These are phyloP conservation scores for Jamesozyma gamospora DNA, from an alignment of 805 yeast species.

Conservation along the genomic window DNA sequence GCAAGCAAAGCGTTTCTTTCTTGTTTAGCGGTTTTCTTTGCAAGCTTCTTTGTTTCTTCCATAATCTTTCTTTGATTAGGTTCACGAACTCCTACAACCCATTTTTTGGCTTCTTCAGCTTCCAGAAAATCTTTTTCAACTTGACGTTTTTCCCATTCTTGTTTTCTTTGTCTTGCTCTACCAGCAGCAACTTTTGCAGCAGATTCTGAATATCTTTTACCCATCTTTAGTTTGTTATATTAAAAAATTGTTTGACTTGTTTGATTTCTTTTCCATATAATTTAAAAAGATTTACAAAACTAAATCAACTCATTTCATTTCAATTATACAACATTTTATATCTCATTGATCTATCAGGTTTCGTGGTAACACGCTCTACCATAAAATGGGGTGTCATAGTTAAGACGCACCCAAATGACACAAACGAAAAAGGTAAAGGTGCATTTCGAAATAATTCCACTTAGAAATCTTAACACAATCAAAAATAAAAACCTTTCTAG, in stretches of 20 bases:
- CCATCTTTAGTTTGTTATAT: constrained; percentile 10
- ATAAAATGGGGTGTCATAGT: too few species aligned
- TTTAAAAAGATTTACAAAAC: too few species aligned
- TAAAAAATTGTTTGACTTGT: background rate
- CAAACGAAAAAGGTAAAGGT: too few species aligned
- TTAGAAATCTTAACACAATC: too few species aligned
- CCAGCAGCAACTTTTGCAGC: constrained; percentile 24
- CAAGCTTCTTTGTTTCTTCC: constrained; percentile 14
- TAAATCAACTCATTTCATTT: too few species aligned
- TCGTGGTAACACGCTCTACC: too few species aligned
- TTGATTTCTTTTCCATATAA: too few species aligned
- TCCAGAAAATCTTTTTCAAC: constrained; percentile 13
- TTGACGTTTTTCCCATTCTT: constrained; percentile 15
- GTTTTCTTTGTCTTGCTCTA: constrained; percentile 21
- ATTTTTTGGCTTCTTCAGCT: constrained; percentile 18
- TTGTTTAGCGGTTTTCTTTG: constrained; percentile 15
- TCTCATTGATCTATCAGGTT: too few species aligned
- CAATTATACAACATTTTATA: too few species aligned
- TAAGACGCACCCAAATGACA: too few species aligned
- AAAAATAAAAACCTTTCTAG: too few species aligned
- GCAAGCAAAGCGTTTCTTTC: constrained; percentile 21
- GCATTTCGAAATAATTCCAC: too few species aligned
- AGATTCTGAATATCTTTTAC: constrained; percentile 24
- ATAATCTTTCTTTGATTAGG: constrained; percentile 14
- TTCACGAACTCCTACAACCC: constrained; percentile 19